Evolutionary conservation across 208 protist genomes (phyloP), one percentile per base, ranked within the genome.

Genomic region (Zelonia costaricensis): DNA sequence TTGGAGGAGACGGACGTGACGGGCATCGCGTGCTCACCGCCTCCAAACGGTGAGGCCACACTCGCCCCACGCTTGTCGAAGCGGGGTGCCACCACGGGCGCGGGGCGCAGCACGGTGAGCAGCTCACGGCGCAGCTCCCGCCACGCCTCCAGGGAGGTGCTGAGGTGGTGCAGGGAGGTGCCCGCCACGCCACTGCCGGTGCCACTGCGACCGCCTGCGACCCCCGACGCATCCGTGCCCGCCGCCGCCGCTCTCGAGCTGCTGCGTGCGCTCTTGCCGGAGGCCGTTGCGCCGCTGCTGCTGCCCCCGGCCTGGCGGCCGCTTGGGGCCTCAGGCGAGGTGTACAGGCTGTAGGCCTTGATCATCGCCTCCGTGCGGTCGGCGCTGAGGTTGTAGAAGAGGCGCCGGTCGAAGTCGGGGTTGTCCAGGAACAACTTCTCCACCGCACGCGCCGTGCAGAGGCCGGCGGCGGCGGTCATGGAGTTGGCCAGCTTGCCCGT

Each of bases 401-500:
- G 51, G 15, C 68, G 51, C 8, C 60, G 69, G 43, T 80, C 54
- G 16, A 80, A 63, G 42, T 86, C 76, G 12, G 71, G 49, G 55
- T 45, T 73, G 28, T 77, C 76, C 22, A 62, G 51, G 22, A 76
- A 69, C 15, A 70, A 51, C 23, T 52, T 54, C 25, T 78, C 73
- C 13, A 78, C 27, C 1, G 49, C 28, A 18, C 60, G 62, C 0
- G 73, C 73, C 7, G 40, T 23, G 1, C 69, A 42, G 12, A 72
- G 35, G 12, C 62, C 73, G 10, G 54, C 66, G n/a, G 78, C 67
- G 22, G 74, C 60, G n/a, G 84, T 72, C 15, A 92, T 49, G 8
- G 78, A 76, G 44, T 85, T 66, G 1, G 86, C 77, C 28, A 63
- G 69, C 36, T 59, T 66, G n/a, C 89, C 89, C 3, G 67, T 86